phyloP scores from a whole-genome alignment of 148 eudicot species.

The Nepenthes mirabilis region DNA sequence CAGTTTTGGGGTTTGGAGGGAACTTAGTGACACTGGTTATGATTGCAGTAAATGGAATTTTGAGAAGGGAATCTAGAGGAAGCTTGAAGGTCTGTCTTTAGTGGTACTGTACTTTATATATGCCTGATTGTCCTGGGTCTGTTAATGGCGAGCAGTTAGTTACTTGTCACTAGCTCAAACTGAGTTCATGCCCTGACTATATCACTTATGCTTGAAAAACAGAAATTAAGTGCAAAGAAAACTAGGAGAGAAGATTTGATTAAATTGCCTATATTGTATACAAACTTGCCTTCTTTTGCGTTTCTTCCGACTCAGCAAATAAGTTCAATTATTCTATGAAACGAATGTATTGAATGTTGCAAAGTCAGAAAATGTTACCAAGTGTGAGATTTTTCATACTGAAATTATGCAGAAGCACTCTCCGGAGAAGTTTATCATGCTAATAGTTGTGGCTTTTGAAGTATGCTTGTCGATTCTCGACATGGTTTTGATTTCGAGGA shows the following conservation, averaged over 20 bases:
- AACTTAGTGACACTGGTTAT: slow-evolving; percentile 32
- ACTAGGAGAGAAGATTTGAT: neutral
- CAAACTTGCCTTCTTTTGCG: too few species aligned
- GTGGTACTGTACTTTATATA: neutral
- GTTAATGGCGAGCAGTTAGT: neutral
- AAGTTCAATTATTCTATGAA: too few species aligned
- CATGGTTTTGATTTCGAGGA: slow-evolving; percentile 22
- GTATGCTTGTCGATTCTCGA: slow-evolving; percentile 31
- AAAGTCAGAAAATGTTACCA: neutral
- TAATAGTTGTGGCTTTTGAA: slow-evolving; percentile 30
- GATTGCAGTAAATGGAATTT: slow-evolving; percentile 20
- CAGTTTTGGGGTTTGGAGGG: slow-evolving; percentile 50
- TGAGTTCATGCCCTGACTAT: neutral
- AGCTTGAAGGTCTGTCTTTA: slow-evolving; percentile 23
- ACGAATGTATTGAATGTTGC: neutral
- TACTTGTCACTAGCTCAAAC: slow-evolving; percentile 1
- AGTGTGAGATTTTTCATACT: neutral
- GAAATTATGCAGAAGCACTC: slow-evolving; percentile 17
- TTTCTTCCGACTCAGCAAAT: too few species aligned
- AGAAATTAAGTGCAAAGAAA: too few species aligned
- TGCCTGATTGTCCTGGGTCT: neutral
- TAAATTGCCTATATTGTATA: too few species aligned
- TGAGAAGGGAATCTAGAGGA: slow-evolving; percentile 14
- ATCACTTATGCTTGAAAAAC: too few species aligned
- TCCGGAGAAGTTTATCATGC: slow-evolving; percentile 27